Evolutionary conservation across 139 green algal genomes (phyloP).

Genomic region (Volvox reticuliferus): DNA sequence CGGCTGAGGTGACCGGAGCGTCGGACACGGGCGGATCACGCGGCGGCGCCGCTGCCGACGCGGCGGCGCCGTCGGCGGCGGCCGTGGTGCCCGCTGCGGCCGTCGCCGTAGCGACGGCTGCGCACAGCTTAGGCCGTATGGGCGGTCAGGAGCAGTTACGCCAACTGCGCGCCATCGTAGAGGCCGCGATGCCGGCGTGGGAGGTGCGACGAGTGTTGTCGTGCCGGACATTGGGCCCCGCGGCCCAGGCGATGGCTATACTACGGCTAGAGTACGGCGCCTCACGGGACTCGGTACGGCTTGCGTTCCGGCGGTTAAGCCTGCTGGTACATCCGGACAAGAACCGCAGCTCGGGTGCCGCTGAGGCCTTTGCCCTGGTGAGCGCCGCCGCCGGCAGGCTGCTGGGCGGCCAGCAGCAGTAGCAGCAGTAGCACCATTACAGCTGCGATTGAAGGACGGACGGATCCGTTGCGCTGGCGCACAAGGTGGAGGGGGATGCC

Average conservation of each 20-base stretch:
- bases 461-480: too few species aligned
- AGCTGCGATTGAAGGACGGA: too few species aligned
- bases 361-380: constrained; percentile 33
- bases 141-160: constrained; percentile 16
- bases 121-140: neutral
- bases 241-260: constrained; percentile 19
- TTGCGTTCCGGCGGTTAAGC: constrained; percentile 19
- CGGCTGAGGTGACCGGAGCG: neutral
- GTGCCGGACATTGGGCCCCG: neutral
- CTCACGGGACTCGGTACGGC: neutral
- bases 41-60: neutral
- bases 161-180: neutral
- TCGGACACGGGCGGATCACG: neutral
- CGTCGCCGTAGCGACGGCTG: neutral
- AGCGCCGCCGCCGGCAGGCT: constrained; percentile 1
- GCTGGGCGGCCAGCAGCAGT: neutral
- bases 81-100: neutral
- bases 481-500: too few species aligned
- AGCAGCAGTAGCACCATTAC: too few species aligned
- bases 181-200: constrained; percentile 21
- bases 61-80: neutral
- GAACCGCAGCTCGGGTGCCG: constrained; percentile 17
- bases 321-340: constrained; percentile 49
- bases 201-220: constrained; percentile 43
- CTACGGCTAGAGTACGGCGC: neutral